phyloP scores from a whole-genome alignment of 495 filamentous ascomycete species.

The Xylaria curta region DNA sequence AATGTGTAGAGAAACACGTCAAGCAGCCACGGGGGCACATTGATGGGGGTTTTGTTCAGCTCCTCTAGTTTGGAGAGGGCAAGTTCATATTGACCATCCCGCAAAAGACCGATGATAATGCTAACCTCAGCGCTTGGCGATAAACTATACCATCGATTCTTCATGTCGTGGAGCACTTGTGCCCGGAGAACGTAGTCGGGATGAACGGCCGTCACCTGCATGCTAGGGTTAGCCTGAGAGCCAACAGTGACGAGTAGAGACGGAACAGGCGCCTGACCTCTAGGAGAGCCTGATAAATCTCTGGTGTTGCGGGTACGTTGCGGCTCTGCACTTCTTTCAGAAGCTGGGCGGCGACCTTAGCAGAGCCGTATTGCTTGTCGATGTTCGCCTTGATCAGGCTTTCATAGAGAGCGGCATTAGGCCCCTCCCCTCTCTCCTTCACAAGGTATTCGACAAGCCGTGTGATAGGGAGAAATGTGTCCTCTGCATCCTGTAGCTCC shows the following conservation, averaged over 20 bases:
- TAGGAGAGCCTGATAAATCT: constrained; percentile 73
- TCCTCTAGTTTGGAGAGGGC: constrained; percentile 75
- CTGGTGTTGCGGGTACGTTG: constrained; percentile 65
- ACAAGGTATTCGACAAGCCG: constrained; percentile 64
- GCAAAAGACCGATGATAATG: constrained; percentile 74
- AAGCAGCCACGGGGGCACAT: constrained; percentile 72
- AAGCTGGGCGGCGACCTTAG: constrained; percentile 61
- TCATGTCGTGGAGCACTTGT: constrained; percentile 73
- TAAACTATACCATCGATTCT: constrained; percentile 71
- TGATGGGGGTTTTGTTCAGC: constrained; percentile 63
- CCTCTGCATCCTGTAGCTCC: constrained; percentile 38
- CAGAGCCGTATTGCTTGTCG: constrained; percentile 66
- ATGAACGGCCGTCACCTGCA: constrained; percentile 77
- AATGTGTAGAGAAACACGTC: constrained; percentile 76
- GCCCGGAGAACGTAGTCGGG: constrained; percentile 80
- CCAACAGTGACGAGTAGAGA: neutral
- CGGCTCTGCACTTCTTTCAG: constrained; percentile 71
- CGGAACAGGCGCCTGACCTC: constrained; percentile 56
- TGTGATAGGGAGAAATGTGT: constrained; percentile 40
- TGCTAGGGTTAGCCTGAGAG: constrained; percentile 28
- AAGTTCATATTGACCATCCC: constrained; percentile 81
- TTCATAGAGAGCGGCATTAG: constrained; percentile 72
- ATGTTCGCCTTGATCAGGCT: constrained; percentile 75
- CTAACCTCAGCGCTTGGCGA: constrained; percentile 68
- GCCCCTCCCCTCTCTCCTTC: constrained; percentile 63